Evolutionary conservation across 768 basidiomycete species (phyloP), one percentile per base, ranked within the genome.

Genomic region (Psilocybe subaeruginosa): DNA sequence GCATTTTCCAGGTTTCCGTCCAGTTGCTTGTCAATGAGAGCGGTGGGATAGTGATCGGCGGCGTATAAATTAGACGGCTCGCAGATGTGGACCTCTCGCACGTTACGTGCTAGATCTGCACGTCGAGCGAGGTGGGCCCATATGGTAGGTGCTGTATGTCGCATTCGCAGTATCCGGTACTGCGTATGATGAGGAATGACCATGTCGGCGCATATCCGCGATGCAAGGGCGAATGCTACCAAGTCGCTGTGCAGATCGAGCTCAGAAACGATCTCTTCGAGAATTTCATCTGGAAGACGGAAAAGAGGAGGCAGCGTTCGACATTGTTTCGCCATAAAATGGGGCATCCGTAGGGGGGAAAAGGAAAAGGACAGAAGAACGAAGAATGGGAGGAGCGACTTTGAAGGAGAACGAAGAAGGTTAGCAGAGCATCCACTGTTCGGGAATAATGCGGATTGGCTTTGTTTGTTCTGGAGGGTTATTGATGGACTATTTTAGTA

Each of bases 91-190:
- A 85, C 76, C 58, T 80, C 78, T 7, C 79, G 76, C 47, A 85
- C 73, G 60, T 80, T 80, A 45, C 81, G 73, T 46, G 82, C 72
- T 5, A 84, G 75, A 67, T 83, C 82, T n/a, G 77, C 70, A 27
- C 82, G 77, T 50, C 73, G 72, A 16, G 81, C 80, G n/a, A 85
- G 77, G 65, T 84, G 82, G 0, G 78, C 78, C 82, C 82, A 85
- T 64, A 84, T 70, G 17, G 71, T 68, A 12, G 79, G 77, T 49
- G 72, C 66, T 1, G 75, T 70, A 33, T 77, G 72, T 7, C 80
- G 74, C n/a, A 80, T 72, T 30, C 80, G 79, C 60, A 85, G 70
- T 56, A 79, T 72, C 53, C 83, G 79, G 69, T 85, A 84, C 62
- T 84, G 76, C 19, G 75, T 80, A 58, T 85, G 82, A n/a, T 75